Base-by-base conservation (phyloP, 257 asterid species). In the Marsdenia floribunda region DNA sequence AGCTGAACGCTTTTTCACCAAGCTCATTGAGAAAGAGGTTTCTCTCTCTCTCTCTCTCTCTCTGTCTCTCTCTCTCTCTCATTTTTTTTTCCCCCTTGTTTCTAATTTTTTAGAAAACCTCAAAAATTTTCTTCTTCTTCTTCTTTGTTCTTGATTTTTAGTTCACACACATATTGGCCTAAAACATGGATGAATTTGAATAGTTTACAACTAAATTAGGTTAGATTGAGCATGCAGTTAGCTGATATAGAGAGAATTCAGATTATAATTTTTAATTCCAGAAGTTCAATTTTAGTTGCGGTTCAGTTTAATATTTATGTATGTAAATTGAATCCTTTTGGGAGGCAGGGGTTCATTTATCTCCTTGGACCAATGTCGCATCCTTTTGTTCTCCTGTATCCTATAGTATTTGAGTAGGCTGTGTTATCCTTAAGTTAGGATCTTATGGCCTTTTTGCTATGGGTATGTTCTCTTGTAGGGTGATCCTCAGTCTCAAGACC, bases 1-100 rank as follows among this genome's bases (percentile, higher is more conserved):
- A 76, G 98, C 97, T 71, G 98, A 94, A 64, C 96, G 96, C 60
- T 89, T 90, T 88, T 94, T 94, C 89, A 75, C 96, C 75, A 94
- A 92, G 76, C 93, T 91, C 81, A 86, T 92, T 67, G 97, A 94
- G 82, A 94, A 87, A 79, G 97, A 90, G 96, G 98, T 92, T 42
- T 60, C 52, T 11, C 22, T 15, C n/a, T n/a, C n/a, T n/a, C n/a
- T n/a, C n/a, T n/a, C n/a, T n/a, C n/a, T n/a, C n/a, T n/a, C n/a
- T n/a, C 58, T 71, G 70, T 55, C 70, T 57, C 29, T 61, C 38
- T 6, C 75, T 60, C 49, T 37, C 4, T 29, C 33, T 10, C 8
- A 13, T 50, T 76, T 26, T 55, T 50, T 76, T 21, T 57, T 50
- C 13, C 12, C 59, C 68, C 18, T 71, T 33, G 16, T 4, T 69